Evolutionary conservation across 1,284 basidiomycete species (phyloP).

Genomic region (Thelephora terrestris): DNA sequence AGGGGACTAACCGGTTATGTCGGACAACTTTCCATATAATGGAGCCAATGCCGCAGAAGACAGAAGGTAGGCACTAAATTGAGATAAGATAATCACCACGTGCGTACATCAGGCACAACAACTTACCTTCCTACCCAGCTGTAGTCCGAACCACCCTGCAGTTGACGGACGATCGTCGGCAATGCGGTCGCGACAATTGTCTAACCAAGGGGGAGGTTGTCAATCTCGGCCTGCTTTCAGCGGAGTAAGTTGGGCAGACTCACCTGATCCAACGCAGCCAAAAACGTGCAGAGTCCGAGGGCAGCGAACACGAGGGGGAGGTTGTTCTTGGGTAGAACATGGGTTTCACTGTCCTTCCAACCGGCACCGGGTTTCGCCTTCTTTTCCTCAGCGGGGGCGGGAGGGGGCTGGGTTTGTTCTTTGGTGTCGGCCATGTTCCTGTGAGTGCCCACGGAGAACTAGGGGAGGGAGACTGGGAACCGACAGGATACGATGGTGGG

Average conservation of each 20-base stretch:
- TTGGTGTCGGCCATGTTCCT: too few relatives aligned
- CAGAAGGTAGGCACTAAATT: constrained; percentile 58
- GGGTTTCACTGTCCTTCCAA: constrained; percentile 29
- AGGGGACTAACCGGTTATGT: constrained; percentile 35
- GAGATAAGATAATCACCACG: not conserved
- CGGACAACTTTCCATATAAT: constrained; percentile 68
- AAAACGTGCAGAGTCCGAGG: constrained; percentile 32
- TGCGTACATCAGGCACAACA: not conserved
- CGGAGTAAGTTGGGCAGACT: constrained; percentile 5
- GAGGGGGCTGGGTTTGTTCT: too few relatives aligned
- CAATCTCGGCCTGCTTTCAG: not conserved
- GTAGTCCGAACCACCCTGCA: constrained; percentile 60
- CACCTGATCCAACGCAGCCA: constrained; percentile 33
- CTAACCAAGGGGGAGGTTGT: constrained; percentile 22
- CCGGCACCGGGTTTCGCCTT: constrained; percentile 21
- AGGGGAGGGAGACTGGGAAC: too few relatives aligned
- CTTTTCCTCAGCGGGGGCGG: not conserved
- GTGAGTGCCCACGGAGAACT: too few relatives aligned
- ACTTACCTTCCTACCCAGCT: constrained; percentile 69
- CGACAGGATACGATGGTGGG: too few relatives aligned
- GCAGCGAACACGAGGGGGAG: constrained; percentile 31
- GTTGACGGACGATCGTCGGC: constrained; percentile 61
- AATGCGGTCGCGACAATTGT: constrained; percentile 75
- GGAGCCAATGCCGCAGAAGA: constrained; percentile 60
- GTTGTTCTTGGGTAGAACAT: constrained; percentile 31